Evolutionary conservation across 257 asterid genomes (phyloP).

Genomic region (Salvia rosmarinus): DNA sequence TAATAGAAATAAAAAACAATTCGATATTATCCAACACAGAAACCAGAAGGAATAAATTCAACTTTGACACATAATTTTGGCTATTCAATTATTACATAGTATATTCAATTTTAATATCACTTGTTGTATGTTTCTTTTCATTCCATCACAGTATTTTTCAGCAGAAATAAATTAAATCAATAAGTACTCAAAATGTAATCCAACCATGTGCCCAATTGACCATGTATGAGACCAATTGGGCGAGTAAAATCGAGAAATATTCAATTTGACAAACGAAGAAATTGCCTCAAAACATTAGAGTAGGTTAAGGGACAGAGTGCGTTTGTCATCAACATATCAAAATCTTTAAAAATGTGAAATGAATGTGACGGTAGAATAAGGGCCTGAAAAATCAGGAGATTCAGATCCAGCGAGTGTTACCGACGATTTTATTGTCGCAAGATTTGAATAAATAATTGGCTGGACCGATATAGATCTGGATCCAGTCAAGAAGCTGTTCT

Average conservation of each 20-base stretch:
- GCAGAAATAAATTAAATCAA: neutral
- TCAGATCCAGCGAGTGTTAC: slow-evolving; percentile 64
- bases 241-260: slow-evolving; percentile 42
- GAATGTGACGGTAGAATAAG: slow-evolving; percentile 45
- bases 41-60: too few species aligned
- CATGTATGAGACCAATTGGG: slow-evolving; percentile 32
- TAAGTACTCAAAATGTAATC: slow-evolving; percentile 31
- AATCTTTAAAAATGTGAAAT: neutral
- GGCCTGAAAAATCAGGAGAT: slow-evolving; percentile 49
- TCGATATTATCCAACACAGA: too few species aligned
- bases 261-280: slow-evolving; percentile 61
- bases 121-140: too few species aligned
- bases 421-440: slow-evolving; percentile 55
- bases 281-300: slow-evolving; percentile 57
- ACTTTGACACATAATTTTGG: too few species aligned
- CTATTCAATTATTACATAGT: too few species aligned
- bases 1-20: too few species aligned
- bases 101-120: too few species aligned
- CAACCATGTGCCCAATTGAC: slow-evolving; percentile 52
- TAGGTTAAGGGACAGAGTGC: slow-evolving; percentile 64
- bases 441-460: slow-evolving; percentile 43
- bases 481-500: too few species aligned
- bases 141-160: too few species aligned
- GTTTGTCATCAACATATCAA: slow-evolving; percentile 35
- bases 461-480: too few species aligned